Base-by-base conservation (phyloP, 441 rosid genomes). In the Erodium trifolium region DNA sequence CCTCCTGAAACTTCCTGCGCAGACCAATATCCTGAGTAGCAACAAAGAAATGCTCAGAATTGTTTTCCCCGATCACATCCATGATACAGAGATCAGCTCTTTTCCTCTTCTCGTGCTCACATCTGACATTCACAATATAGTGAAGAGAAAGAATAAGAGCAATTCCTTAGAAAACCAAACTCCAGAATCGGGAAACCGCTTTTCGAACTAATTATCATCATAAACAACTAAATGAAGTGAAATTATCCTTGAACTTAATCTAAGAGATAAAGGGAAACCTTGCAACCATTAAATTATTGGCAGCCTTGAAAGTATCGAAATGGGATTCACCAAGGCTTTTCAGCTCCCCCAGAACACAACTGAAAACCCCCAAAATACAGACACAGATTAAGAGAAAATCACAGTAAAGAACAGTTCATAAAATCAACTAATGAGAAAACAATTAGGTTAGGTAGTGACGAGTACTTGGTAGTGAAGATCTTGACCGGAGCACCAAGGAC, bases 391-490 rank as follows among this genome's bases (percentile, higher is more conserved):
- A 27, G 39, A 31, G 1, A 34, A 72, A 65, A 9, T 31, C 43
- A 47, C 16, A 68, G 5, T 41, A 49, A 39, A 41, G 31, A 62
- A 70, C 67, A 64, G 14, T 43, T 57, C 66, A 63, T 18, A 29
- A 5, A 29, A 12, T 39, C 19, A 9, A 53, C 51, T 11, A 31
- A 9, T 16, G 0, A 23, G 62, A 0, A 7, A 37, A 37, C 4
- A 4, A 37, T 37, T 7, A 37, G 41, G 41, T 37, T 37, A 4
- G 4, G 41, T 23, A 27, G 8, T 1, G 34, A 57, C 8, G 27
- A 23, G 12, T 18, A 91, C 98, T 84, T 84, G 73, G 92, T 88
- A 43, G 92, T 88, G 86, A 88, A 93, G 80, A 91, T 92, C 86
- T 86, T 93, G 76, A 89, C 91, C 8, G 91, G 74, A 4, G 84